These are phyloP conservation scores for Rubus parviflorus DNA, from an alignment of 306 rosid species.

Conservation along the genomic window DNA sequence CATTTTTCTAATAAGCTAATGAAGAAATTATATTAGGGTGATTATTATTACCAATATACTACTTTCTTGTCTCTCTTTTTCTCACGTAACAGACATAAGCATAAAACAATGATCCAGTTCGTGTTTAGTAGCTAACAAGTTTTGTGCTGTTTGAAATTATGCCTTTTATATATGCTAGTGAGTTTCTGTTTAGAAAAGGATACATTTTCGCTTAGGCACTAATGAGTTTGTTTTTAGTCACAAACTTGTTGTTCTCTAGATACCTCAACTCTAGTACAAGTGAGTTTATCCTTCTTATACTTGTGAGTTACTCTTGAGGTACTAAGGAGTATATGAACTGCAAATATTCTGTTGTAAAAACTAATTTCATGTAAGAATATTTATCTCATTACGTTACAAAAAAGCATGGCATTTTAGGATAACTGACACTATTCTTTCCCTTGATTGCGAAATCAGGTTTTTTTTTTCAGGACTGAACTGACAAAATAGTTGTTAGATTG, in stretches of 20 bases:
- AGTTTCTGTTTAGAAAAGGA: background rate
- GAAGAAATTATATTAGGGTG: background rate
- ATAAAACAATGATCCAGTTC: background rate
- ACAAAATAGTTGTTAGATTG: slow-evolving; percentile 21
- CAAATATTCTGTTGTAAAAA: background rate
- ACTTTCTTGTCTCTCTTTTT: background rate
- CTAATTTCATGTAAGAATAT: background rate
- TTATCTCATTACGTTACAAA: background rate
- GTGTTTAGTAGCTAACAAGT: background rate
- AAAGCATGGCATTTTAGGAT: background rate
- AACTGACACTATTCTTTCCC: background rate
- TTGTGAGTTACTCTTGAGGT: no score
- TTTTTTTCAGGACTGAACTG: background rate
- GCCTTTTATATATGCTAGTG: no score
- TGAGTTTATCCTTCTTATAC: no score
- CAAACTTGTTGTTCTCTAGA: no score
- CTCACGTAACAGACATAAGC: background rate
- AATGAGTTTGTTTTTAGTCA: background rate
- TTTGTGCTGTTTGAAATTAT: background rate
- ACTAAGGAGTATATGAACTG: background rate
- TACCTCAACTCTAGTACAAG: no score
- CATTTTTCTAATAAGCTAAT: background rate
- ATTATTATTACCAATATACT: no score
- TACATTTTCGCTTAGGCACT: background rate
- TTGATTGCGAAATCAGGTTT: slow-evolving; percentile 3